Evolutionary conservation across 371 early-diverging fungal genomes (phyloP), one percentile per base, ranked within the genome.

Genomic region (Mortierella sp.): DNA sequence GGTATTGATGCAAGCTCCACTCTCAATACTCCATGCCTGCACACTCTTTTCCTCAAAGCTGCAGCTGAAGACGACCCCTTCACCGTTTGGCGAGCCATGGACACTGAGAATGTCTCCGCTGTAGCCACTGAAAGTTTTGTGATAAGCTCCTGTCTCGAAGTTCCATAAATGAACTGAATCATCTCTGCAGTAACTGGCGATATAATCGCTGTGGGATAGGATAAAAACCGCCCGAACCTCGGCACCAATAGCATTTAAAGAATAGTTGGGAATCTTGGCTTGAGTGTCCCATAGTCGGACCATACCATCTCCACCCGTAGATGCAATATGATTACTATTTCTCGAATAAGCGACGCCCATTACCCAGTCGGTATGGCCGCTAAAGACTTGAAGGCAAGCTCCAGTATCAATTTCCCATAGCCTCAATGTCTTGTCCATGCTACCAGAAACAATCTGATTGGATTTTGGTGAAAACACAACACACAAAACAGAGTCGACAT

Each of bases 361-460:
- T 10, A 54, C 26, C 54, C 54, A 54, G 24, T 16, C 26, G 26
- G 54, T 54, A 24, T 5, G 54, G 26, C 54, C 54, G 22, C 54
- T 54, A 2, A 54, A 24, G n/a, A 54, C 20, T 30, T 59, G 54
- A 54, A 9, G 26, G 26, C 54, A 54, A 54, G n/a, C 26, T 24
- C 26, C 54, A 8, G 54, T 16, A 26, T 54, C 54, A 24, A 26
- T 0, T 6, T 59, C 39, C 60, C 60, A 59, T 20, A 59, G 10
- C 37, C 60, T 30, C 35, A 64, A 28, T 22, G 54, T 65, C 54
- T 52, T 24, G 35, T 65, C 54, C n/a, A 14, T 11, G n/a, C 39
- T 37, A 18, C 55, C 52, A n/a, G 65, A 65, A n/a, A 30, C 54
- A 20, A 65, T 24, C 52, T 54, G 65, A 22, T 65, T 20, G 14